Evolutionary conservation across 106 monocot species (phyloP).

Genomic region (Dendrobium chrysotoxum): DNA sequence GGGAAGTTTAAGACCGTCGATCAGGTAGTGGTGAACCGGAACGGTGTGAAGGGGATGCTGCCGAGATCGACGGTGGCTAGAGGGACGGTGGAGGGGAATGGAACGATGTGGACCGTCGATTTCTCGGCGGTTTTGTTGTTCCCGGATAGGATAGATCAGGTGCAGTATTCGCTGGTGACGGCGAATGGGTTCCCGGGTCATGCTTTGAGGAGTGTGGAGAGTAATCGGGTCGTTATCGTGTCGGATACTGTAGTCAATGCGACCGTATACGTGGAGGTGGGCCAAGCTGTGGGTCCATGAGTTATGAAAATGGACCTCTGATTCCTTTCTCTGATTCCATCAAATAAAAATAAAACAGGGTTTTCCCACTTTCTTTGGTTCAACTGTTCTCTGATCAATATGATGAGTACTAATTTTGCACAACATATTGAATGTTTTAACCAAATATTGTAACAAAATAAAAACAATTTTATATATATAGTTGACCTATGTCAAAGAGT

Average conservation of each 20-base stretch:
- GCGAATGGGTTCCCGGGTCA: constrained; percentile 16
- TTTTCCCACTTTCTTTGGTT: no score
- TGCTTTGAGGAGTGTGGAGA: constrained; percentile 26
- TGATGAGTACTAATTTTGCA: no score
- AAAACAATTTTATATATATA: no score
- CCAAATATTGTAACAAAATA: no score
- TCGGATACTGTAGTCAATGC: constrained; percentile 25
- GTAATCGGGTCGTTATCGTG: constrained; percentile 48
- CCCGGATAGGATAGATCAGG: constrained; percentile 26
- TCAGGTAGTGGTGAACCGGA: constrained; percentile 31
- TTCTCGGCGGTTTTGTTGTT: constrained; percentile 28
- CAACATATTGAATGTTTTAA: no score
- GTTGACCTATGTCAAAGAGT: no score
- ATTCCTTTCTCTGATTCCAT: no score
- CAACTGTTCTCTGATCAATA: no score
- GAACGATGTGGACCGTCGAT: constrained; percentile 34
- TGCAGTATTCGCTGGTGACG: constrained; percentile 36
- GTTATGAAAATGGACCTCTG: neutral
- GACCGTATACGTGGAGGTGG: constrained; percentile 36
- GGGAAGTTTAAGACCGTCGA: constrained; percentile 19
- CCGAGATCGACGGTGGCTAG: constrained; percentile 28
- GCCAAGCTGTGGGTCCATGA: constrained; percentile 11
- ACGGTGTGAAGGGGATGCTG: constrained; percentile 23
- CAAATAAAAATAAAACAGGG: no score
- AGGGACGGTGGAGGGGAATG: constrained; percentile 21